Conservation (phyloP, 75 land plant genomes). For the Pinus taeda region DNA sequence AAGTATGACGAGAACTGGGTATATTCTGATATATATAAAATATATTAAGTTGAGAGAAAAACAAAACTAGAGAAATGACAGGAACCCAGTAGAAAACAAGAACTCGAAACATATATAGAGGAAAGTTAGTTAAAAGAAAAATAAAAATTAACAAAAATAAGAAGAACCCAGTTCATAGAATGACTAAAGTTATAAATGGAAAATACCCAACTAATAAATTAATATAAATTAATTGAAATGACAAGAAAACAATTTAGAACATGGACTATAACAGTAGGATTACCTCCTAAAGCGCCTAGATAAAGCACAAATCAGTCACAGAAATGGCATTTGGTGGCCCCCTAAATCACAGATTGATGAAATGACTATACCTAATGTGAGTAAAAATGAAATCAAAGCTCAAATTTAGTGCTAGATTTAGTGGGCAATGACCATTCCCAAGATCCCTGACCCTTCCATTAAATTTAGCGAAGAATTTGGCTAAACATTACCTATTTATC, state of each 20-base stretch:
- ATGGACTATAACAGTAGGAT: too few species aligned
- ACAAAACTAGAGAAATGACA: neutral
- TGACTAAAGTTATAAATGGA: too few species aligned
- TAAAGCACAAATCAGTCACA: neutral
- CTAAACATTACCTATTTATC: neutral
- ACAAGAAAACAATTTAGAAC: neutral
- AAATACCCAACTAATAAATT: neutral
- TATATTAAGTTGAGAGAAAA: too few species aligned
- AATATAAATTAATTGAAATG: neutral
- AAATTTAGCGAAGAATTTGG: neutral
- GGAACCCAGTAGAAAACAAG: neutral
- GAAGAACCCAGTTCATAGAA: neutral
- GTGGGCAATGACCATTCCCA: conserved; percentile 3
- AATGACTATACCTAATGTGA: neutral
- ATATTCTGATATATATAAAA: neutral
- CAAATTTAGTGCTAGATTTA: neutral
- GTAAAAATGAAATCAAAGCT: neutral
- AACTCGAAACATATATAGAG: neutral
- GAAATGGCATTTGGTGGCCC: neutral
- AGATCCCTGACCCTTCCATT: neutral
- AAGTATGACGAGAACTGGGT: neutral
- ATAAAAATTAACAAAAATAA: neutral
- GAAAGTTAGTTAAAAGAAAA: neutral
- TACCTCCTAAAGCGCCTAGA: neutral
- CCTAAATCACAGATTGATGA: neutral